phyloP scores from a whole-genome alignment of 495 filamentous ascomycete species.

The Aspergillus campestris region DNA sequence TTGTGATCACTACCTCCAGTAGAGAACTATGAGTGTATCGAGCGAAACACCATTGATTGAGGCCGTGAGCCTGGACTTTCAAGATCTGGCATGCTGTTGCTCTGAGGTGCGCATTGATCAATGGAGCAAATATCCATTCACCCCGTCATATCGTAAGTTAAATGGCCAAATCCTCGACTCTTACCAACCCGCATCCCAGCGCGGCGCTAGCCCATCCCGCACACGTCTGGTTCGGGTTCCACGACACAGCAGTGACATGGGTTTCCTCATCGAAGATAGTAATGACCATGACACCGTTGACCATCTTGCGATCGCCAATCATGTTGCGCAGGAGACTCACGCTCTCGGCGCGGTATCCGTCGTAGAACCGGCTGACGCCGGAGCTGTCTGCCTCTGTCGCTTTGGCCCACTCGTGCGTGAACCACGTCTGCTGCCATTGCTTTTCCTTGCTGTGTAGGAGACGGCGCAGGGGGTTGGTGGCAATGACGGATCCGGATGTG shows the following conservation, averaged over 20 bases:
- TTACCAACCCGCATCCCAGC: conserved; percentile 52
- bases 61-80: too few species aligned
- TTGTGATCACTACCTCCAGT: too few species aligned
- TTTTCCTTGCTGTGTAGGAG: conserved; percentile 44
- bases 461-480: conserved; percentile 49
- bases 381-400: conserved; percentile 20
- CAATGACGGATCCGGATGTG: conserved; percentile 47
- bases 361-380: conserved; percentile 47
- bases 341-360: conserved; percentile 48
- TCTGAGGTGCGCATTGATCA: too few species aligned
- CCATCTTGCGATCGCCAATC: conserved; percentile 21
- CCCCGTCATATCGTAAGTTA: conserved; percentile 6
- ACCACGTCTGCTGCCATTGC: conserved; percentile 54
- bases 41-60: too few species aligned
- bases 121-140: too few species aligned
- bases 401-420: conserved; percentile 50
- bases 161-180: conserved; percentile 59
- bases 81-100: too few species aligned
- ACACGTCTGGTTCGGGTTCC: conserved; percentile 56
- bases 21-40: too few species aligned
- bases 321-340: conserved; percentile 25
- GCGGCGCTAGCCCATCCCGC: conserved; percentile 60
- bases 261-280: conserved; percentile 53
- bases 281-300: conserved; percentile 29
- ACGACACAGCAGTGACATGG: conserved; percentile 47